These are phyloP conservation scores for Auricularia sp. DNA, from an alignment of 768 basidiomycete species.

Conservation along the genomic window DNA sequence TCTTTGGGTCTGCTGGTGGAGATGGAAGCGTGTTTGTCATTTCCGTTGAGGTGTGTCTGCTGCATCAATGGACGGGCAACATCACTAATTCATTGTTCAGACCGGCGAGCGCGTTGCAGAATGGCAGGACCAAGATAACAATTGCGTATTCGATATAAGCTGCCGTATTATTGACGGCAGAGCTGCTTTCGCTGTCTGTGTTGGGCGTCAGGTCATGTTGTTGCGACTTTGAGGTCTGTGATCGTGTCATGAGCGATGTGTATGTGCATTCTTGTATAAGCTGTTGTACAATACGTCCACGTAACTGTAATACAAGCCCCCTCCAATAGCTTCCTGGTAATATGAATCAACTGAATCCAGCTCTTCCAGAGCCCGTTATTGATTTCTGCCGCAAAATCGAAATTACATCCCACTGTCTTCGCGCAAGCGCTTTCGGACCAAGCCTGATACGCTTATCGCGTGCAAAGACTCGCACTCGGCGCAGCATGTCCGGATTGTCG, in stretches of 20 bases:
- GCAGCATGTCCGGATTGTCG: not conserved
- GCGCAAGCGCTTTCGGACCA: not conserved
- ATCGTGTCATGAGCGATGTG: not conserved
- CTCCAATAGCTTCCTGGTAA: not conserved
- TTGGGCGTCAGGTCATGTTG: not conserved
- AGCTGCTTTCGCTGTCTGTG: not conserved
- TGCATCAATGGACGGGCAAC: not conserved
- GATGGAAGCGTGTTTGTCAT: constrained; percentile 36
- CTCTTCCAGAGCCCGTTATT: not conserved
- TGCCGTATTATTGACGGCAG: not conserved
- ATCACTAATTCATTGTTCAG: not conserved
- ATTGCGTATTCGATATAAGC: not conserved
- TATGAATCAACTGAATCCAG: not conserved
- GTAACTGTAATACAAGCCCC: not conserved
- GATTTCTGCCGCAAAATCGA: not conserved
- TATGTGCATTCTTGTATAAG: not conserved
- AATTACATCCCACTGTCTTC: not conserved
- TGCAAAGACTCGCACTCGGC: not conserved
- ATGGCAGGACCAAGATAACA: not conserved
- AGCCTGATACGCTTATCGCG: not conserved
- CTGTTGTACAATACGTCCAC: not conserved
- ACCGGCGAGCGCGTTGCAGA: not conserved
- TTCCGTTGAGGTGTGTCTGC: not conserved
- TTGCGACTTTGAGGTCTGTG: not conserved
- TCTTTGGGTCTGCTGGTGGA: constrained; percentile 66